Evolutionary conservation across 345 rosid species (phyloP), one percentile per base, ranked within the genome.

Genomic region (Salix brachista): DNA sequence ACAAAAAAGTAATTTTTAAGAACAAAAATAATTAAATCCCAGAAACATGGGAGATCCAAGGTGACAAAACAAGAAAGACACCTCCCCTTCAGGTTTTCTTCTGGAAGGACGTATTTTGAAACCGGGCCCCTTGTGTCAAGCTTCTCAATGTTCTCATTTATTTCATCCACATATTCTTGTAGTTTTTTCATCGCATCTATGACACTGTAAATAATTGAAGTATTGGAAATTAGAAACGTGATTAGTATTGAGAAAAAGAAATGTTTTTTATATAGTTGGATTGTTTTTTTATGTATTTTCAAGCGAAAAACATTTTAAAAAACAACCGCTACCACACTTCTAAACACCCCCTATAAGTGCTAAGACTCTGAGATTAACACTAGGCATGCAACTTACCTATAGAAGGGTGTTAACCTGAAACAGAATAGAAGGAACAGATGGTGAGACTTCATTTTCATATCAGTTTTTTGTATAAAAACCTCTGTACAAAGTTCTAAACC

Each of bases 321-420:
- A 36, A 5, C 7, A 36, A 36, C 37, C 1, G 37, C 7, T 5
- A 36, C 37, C 7, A 36, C 37, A 36, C 6, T 36, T 36, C 37
- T 36, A 36, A 36, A 36, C 12, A 9, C n/a, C 34, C 8, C 28
- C 41, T 18, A 34, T 7, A 64, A 60, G 50, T 42, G 68, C 12
- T 28, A 37, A 26, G 58, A 60, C 32, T 56, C 67, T 18, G 64
- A 19, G 65, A 9, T 25, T n/a, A 26, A 65, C 61, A 74, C 56
- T 54, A 67, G 79, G 76, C 71, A 74, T 58, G 21, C 34, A 17
- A 69, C 99, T 96, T 89, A 92, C 98, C 87, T 85, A 81, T 96
- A 96, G 87, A 94, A 96, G 70, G 98, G 98, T 78, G 97, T 94
- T 82, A 96, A 87, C 90, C 99, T 95, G 93, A 81, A 86, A 76